Evolutionary conservation across 177 flowering plant genomes (phyloP), one percentile per base, ranked within the genome.

Genomic region (Vitis hybrid): DNA sequence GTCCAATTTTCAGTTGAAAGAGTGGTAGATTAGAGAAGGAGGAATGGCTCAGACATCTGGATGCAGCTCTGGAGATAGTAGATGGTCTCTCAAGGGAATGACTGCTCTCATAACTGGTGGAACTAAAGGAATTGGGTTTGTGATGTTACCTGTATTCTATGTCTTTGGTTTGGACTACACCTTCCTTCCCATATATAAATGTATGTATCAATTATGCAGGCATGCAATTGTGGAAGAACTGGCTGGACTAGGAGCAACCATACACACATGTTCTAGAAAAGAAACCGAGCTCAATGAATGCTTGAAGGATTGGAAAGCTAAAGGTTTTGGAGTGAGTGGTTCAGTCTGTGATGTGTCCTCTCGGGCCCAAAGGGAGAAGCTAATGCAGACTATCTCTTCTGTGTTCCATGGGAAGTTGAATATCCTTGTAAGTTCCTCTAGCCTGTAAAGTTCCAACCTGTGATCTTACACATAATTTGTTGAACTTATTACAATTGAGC

Each of bases 41-140:
- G 45, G 45, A 4, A 34, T 32, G 40, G 40, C 40, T 32, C 40
- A 32, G 40, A 32, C 40, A 5, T 3, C 5, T 5, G 40, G 40
- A 5, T 32, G 40, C 5, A 55, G 45, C 26, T 19, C 34, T 48
- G 4, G 32, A 67, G 13, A 15, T 11, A 26, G 18, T 21, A 75
- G 87, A 72, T 88, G 92, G 92, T 83, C 86, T 21, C 84, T 86
- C n/a, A 67, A 74, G 1, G 92, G 87, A 17, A 77, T 32, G 78
- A 85, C 92, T 0, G 92, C 88, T 67, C 85, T 88, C 1, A 87
- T 86, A 68, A 85, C 92, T 26, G 90, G 88, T 14, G 92, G 88
- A 21, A 88, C 87, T 40, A 80, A 81, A 19, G 89, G 92, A 57
- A 88, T 88, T 26, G 89, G 89, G 92, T 45, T 21, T 21, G 23